Conservation (phyloP, 2,329 filamentous ascomycete genomes). For the Thelonectria rubi region DNA sequence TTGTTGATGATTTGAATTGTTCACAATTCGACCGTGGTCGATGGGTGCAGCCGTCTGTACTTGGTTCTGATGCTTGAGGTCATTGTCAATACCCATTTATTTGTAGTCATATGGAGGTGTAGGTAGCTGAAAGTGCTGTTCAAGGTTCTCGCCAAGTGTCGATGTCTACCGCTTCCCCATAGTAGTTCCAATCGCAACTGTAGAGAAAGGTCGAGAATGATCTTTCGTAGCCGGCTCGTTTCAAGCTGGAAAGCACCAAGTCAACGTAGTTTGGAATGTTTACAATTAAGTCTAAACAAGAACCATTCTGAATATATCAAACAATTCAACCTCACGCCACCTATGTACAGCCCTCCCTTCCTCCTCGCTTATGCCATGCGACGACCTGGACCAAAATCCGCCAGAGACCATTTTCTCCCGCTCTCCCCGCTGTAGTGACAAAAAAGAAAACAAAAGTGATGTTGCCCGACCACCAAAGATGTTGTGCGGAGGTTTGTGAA, state of each 20-base stretch:
- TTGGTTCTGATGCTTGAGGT: too few species aligned
- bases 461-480: slow-evolving; percentile 13
- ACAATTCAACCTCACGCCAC: neutral
- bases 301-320: slow-evolving; percentile 19
- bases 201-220: too few species aligned
- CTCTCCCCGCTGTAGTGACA: slow-evolving; percentile 3
- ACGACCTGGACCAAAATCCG: neutral
- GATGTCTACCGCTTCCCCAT: too few species aligned
- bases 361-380: neutral
- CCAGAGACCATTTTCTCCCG: neutral
- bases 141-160: neutral
- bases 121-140: neutral
- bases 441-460: neutral
- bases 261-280: slow-evolving; percentile 15
- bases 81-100: too few species aligned
- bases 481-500: slow-evolving; percentile 5
- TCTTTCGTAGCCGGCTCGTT: too few species aligned
- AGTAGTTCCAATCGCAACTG: too few species aligned
- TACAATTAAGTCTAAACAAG: slow-evolving; percentile 23
- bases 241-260: too few species aligned
- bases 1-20: too few species aligned
- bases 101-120: too few species aligned
- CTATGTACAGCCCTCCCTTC: slow-evolving; percentile 8
- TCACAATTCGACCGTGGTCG: too few species aligned
- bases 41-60: too few species aligned